Evolutionary conservation across 2,329 filamentous ascomycete species (phyloP), one percentile per base, ranked within the genome.

Genomic region (Torrubiellomyces zombiae): DNA sequence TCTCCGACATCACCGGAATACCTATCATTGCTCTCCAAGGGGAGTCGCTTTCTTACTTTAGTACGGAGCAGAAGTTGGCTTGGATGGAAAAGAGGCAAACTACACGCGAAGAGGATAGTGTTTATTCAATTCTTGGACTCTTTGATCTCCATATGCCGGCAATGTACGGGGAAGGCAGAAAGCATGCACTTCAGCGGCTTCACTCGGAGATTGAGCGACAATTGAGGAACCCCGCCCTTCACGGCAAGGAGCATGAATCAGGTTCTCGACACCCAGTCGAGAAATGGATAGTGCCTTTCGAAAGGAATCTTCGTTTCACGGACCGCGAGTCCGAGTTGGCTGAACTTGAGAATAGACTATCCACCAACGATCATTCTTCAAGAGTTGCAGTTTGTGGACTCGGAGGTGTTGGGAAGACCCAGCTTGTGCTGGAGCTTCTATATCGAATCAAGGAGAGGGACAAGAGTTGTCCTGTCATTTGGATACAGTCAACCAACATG

Each of bases 1-100:
- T 35, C n/a, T 16, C 20, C 14, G 23, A 32, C 7, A 32, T 35
- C n/a, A 32, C 32, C 9, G 25, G 28, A 4, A 32, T 35, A 12
- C 23, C 28, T 16, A 10, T 30, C 8, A 13, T 13, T 14, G 31
- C 26, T 7, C 28, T 35, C 19, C 25, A 28, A 16, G 29, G 30
- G 7, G 18, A 5, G 15, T 8, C 21, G 23, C 18, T 27, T 9
- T 20, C 24, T 13, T 14, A 7, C n/a, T 30, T 30, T 16, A 18
- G 14, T 9, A 13, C 19, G 9, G 16, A 26, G 10, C 24, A 30
- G 23, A 14, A 19, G 11, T 12, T 27, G 15, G 9, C 15, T 11
- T 30, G 28, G 28, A 21, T 21, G n/a, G 14, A 27, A 14, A 24
- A 16, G 7, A 15, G 28, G 9, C 16, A 25, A 15, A 29, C 27